phyloP scores from a whole-genome alignment of 768 basidiomycete species.

The Chalciporus chontae region DNA sequence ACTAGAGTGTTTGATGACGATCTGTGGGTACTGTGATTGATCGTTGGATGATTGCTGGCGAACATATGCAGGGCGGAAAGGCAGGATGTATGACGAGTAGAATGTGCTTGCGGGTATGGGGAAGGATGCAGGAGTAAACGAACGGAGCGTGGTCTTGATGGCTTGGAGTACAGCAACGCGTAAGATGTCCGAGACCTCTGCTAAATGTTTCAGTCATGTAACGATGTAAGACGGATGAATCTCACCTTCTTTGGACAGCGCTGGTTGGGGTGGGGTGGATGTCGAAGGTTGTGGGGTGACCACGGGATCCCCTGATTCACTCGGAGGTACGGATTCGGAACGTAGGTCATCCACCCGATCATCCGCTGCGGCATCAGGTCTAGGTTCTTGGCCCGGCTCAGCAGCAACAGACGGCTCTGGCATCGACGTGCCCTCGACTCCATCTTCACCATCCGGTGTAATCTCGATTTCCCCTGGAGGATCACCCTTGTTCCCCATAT shows the following conservation, averaged over 20 bases:
- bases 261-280: conserved; percentile 11
- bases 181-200: conserved; percentile 41
- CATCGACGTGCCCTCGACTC: conserved; percentile 7
- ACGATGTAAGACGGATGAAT: background rate
- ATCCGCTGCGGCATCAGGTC: conserved; percentile 4
- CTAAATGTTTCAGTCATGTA: background rate
- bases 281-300: conserved; percentile 1
- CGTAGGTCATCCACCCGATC: conserved; percentile 25
- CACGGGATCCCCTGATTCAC: conserved; percentile 5
- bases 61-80: conserved; percentile 67
- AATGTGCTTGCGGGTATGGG: conserved; percentile 75
- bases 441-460: conserved; percentile 8
- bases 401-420: conserved; percentile 7
- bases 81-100: conserved; percentile 75
- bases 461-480: conserved; percentile 44
- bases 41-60: conserved; percentile 12
- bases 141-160: conserved; percentile 46
- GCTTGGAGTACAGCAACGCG: conserved; percentile 63
- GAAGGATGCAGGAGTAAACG: conserved; percentile 52
- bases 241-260: conserved; percentile 29
- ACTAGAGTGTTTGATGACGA: conserved; percentile 75
- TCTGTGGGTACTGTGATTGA: conserved; percentile 32
- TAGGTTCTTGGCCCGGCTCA: conserved; percentile 9
- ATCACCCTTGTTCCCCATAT: conserved; percentile 62
- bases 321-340: conserved; percentile 6